These are phyloP conservation scores for Chondrostereum purpureum DNA, from an alignment of 1,284 basidiomycete species.

Conservation along the genomic window DNA sequence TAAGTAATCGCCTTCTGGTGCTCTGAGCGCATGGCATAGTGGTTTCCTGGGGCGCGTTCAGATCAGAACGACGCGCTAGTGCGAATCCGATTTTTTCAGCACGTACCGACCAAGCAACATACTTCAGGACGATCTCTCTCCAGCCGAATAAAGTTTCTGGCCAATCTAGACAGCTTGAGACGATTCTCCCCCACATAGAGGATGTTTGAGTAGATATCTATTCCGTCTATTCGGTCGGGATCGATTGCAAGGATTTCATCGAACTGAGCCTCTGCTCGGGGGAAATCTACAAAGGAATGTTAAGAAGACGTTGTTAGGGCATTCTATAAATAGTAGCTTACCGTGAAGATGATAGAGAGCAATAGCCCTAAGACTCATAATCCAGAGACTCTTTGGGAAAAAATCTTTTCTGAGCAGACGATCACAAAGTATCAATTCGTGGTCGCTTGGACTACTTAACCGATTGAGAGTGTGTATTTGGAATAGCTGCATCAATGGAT, in stretches of 20 bases:
- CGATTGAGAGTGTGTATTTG: constrained; percentile 87
- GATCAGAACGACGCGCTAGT: not conserved
- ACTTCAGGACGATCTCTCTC: constrained; percentile 92
- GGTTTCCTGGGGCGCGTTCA: constrained; percentile 64
- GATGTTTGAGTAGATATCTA: constrained; percentile 96
- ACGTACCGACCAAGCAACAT: constrained; percentile 87
- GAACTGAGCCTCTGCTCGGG: constrained; percentile 78
- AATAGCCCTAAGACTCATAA: constrained; percentile 81
- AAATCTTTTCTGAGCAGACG: constrained; percentile 63
- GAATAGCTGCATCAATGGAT: constrained; percentile 82
- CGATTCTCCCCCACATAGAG: constrained; percentile 91
- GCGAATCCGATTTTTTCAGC: not conserved
- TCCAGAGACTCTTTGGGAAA: constrained; percentile 82
- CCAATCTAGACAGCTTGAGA: constrained; percentile 85
- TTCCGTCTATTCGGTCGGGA: constrained; percentile 89
- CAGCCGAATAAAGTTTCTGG: constrained; percentile 83
- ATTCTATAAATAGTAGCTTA: constrained; percentile 26
- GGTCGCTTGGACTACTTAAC: constrained; percentile 81
- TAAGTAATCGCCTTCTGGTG: constrained; percentile 96
- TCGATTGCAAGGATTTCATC: constrained; percentile 76
- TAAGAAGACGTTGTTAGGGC: constrained; percentile 9
- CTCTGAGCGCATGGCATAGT: constrained; percentile 89
- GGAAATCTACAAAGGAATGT: constrained; percentile 59
- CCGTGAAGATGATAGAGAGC: constrained; percentile 89
- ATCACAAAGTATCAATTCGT: constrained; percentile 74